These are phyloP conservation scores for Ganoderma multipileum DNA, from an alignment of 1,284 basidiomycete species.

Conservation along the genomic window DNA sequence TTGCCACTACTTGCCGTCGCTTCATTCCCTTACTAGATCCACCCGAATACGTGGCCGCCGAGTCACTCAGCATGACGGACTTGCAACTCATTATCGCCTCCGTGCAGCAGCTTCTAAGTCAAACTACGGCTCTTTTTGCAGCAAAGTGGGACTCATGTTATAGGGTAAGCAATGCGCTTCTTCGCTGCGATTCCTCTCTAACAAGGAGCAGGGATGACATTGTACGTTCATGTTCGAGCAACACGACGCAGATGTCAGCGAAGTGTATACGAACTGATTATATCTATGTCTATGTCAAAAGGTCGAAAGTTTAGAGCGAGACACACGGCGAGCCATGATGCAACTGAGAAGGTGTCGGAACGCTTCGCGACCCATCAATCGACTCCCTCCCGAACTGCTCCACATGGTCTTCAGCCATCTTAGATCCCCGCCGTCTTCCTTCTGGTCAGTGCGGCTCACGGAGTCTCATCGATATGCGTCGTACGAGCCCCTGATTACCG, in stretches of 20 bases:
- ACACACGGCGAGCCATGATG: background rate
- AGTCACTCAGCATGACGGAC: background rate
- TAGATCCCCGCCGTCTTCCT: background rate
- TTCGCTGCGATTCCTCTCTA: too few species aligned
- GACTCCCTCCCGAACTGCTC: background rate
- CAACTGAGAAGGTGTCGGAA: background rate
- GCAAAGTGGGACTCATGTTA: background rate
- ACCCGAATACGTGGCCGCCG: too few species aligned
- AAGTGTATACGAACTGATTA: too few species aligned
- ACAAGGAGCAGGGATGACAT: too few species aligned
- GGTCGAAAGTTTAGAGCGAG: background rate
- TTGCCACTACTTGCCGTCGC: too few species aligned
- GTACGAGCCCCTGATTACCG: background rate
- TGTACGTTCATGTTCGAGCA: too few species aligned
- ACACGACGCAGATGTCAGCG: too few species aligned
- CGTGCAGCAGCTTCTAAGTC: background rate
- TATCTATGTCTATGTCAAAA: background rate
- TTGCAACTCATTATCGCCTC: background rate
- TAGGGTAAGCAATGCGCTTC: background rate
- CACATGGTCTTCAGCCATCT: background rate
- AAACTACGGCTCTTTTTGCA: background rate
- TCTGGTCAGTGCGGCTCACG: background rate
- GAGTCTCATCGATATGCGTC: background rate
- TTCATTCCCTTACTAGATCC: too few species aligned
- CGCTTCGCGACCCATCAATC: background rate